Conservation (phyloP, 768 basidiomycete genomes). For the Pulveroboletus sp. region DNA sequence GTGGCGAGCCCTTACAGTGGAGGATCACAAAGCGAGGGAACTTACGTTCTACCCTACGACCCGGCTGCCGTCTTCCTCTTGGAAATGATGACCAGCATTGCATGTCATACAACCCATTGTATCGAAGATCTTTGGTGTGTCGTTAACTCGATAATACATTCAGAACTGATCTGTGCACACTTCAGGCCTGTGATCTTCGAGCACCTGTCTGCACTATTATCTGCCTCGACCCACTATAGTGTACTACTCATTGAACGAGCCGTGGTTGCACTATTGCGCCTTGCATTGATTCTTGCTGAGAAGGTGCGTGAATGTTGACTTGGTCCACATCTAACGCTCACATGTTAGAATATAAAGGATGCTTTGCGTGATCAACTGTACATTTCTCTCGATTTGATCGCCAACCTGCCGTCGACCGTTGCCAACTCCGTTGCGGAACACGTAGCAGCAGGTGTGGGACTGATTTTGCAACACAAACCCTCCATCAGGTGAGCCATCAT, state of each 20-base stretch:
- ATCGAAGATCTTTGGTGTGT: slow-evolving; percentile 88
- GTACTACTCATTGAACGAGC: slow-evolving; percentile 91
- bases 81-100: slow-evolving; percentile 91
- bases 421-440: slow-evolving; percentile 88
- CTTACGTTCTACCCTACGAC: slow-evolving; percentile 78
- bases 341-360: slow-evolving; percentile 43
- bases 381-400: slow-evolving; percentile 86
- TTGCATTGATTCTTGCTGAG: slow-evolving; percentile 80
- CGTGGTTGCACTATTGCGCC: slow-evolving; percentile 79
- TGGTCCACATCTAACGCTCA: not conserved
- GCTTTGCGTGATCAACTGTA: slow-evolving; percentile 90
- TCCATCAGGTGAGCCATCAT: slow-evolving; percentile 50
- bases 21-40: slow-evolving; percentile 38
- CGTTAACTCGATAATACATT: not conserved
- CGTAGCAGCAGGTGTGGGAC: slow-evolving; percentile 74
- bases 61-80: slow-evolving; percentile 92
- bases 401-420: slow-evolving; percentile 71
- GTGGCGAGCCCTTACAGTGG: slow-evolving; percentile 32
- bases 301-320: slow-evolving; percentile 46
- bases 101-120: slow-evolving; percentile 67
- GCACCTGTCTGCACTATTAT: slow-evolving; percentile 79
- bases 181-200: slow-evolving; percentile 92
- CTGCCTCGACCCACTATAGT: slow-evolving; percentile 76
- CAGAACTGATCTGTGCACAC: not conserved
- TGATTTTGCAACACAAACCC: slow-evolving; percentile 71